phyloP scores from a whole-genome alignment of 2,329 filamentous ascomycete species.

The Exophiala xenobiotica region DNA sequence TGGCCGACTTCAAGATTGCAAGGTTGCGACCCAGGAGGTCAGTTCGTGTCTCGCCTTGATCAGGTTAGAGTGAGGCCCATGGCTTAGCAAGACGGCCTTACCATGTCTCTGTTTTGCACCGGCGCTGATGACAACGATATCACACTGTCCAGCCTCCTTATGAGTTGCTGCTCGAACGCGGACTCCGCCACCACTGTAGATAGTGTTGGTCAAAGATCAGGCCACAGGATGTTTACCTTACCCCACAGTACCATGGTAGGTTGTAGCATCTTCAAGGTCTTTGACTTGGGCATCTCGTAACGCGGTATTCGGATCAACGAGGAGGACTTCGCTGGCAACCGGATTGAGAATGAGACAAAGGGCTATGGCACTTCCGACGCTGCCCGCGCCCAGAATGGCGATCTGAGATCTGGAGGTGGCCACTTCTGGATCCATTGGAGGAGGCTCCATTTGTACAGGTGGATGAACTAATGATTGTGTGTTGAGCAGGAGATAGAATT shows the following conservation, averaged over 20 bases:
- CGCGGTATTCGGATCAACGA: constrained; percentile 52
- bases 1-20: constrained; percentile 49
- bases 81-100: constrained; percentile 28
- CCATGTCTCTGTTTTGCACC: constrained; percentile 51
- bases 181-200: constrained; percentile 17
- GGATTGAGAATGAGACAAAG: constrained; percentile 53
- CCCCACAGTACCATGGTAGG: constrained; percentile 48
- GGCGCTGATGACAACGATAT: constrained; percentile 56
- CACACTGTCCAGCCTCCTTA: constrained; percentile 52
- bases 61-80: constrained; percentile 4
- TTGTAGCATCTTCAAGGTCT: constrained; percentile 54
- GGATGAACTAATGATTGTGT: neutral
- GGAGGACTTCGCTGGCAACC: constrained; percentile 53
- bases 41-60: constrained; percentile 44
- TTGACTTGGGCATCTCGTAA: constrained; percentile 51
- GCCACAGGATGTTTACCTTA: constrained; percentile 35
- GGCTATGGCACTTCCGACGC: constrained; percentile 53
- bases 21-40: constrained; percentile 51
- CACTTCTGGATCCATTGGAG: constrained; percentile 18
- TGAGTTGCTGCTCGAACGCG: constrained; percentile 20
- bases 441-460: constrained; percentile 8
- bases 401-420: constrained; percentile 34
- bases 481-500: no score
- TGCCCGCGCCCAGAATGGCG: constrained; percentile 53
- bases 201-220: no score